Conservation (phyloP, 805 yeast species). For the Ogataea pilisensis region DNA sequence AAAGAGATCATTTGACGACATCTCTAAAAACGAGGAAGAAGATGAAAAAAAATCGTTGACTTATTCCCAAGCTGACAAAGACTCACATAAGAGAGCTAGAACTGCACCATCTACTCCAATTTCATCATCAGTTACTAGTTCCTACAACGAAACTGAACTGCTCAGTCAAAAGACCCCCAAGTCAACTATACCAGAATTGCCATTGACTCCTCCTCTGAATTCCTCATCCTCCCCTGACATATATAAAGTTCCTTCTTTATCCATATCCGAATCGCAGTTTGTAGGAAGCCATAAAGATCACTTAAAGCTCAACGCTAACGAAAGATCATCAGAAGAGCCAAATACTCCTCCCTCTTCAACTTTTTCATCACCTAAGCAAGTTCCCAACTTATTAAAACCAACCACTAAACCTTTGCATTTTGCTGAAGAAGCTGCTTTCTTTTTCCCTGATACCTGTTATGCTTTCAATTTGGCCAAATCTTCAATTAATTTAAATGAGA, state of each 20-base stretch:
- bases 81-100: conserved; percentile 21
- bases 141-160: not conserved
- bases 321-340: conserved; percentile 5
- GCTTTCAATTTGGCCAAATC: conserved; percentile 26
- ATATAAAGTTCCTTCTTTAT: conserved; percentile 4
- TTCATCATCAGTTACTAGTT: conserved; percentile 1
- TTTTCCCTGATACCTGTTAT: conserved; percentile 36
- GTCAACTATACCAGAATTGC: conserved; percentile 16
- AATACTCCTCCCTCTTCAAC: conserved; percentile 28
- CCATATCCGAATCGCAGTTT: conserved; percentile 3
- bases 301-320: not conserved
- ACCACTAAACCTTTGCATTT: conserved; percentile 12
- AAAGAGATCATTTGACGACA: conserved; percentile 15
- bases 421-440: conserved; percentile 22
- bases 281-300: not conserved
- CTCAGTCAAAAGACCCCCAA: conserved; percentile 22
- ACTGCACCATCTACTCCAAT: conserved; percentile 31
- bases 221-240: conserved; percentile 18
- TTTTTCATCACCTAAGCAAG: conserved; percentile 21
- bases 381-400: conserved; percentile 18
- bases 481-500: conserved; percentile 22
- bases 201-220: conserved; percentile 24
- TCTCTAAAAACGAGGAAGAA: not conserved
- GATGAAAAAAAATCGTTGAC: not conserved
- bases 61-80: not conserved